Percentiles rank a stretch among this genome's conserved stretches.
Conservation (phyloP, 805 yeast genomes). For the Isabelozyma pseudorhagii region DNA sequence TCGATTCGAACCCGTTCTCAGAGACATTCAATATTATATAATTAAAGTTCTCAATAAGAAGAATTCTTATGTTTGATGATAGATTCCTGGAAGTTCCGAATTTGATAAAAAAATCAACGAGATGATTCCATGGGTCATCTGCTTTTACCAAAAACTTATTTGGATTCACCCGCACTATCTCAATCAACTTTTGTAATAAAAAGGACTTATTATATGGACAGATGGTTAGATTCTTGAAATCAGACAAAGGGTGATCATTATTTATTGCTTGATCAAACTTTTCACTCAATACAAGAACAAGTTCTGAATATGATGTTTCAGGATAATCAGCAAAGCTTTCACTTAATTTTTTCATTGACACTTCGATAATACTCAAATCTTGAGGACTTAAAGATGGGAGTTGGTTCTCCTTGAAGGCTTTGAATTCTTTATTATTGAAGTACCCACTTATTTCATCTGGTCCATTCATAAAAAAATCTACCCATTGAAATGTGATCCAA, state of each 20-base stretch:
- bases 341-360: constrained; percentile 55
- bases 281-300: constrained; percentile 46
- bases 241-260: constrained; percentile 3
- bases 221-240: constrained; percentile 10
- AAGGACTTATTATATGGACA: constrained; percentile 58
- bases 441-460: constrained; percentile 31
- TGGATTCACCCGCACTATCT: constrained; percentile 50
- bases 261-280: constrained; percentile 26
- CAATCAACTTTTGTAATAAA: constrained; percentile 51
- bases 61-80: constrained; percentile 41
- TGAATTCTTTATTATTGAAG: constrained; percentile 28
- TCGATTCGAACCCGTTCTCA: constrained; percentile 32
- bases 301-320: constrained; percentile 43
- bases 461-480: constrained; percentile 68
- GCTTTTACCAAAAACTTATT: constrained; percentile 45
- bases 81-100: constrained; percentile 43
- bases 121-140: constrained; percentile 43
- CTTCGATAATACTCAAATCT: constrained; percentile 53
- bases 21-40: constrained; percentile 43
- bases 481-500: constrained; percentile 72
- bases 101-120: constrained; percentile 45
- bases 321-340: constrained; percentile 62
- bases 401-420: constrained; percentile 13
- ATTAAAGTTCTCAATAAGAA: constrained; percentile 52
- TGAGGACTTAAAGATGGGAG: constrained; percentile 35